Evolutionary conservation across 1,284 basidiomycete genomes (phyloP).

Genomic region (Pseudozyma pruni): DNA sequence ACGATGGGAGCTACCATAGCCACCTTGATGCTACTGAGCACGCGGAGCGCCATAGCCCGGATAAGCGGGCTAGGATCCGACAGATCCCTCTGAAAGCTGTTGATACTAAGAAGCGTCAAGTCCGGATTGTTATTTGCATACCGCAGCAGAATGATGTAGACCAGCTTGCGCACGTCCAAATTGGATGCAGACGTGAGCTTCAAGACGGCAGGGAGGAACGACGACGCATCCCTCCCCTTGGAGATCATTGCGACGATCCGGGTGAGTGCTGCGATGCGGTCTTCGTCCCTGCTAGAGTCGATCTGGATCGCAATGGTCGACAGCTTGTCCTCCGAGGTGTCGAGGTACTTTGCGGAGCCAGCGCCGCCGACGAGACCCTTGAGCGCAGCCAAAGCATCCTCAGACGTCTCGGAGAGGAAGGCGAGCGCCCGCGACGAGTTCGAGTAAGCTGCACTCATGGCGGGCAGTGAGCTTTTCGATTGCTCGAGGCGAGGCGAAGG

Average conservation of each 20-base stretch:
- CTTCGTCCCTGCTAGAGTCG: slow-evolving; percentile 58
- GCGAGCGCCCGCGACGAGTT: slow-evolving; percentile 61
- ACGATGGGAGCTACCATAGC: slow-evolving; percentile 87
- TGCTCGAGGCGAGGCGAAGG: slow-evolving; percentile 2
- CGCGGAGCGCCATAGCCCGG: slow-evolving; percentile 91
- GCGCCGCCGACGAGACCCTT: slow-evolving; percentile 59
- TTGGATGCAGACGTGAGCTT: slow-evolving; percentile 66
- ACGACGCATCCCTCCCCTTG: slow-evolving; percentile 88
- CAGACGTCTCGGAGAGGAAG: slow-evolving; percentile 62
- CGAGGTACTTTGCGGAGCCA: slow-evolving; percentile 58
- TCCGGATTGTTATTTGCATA: slow-evolving; percentile 82
- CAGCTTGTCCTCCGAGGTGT: slow-evolving; percentile 57
- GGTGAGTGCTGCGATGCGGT: slow-evolving; percentile 60
- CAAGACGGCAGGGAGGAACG: slow-evolving; percentile 72
- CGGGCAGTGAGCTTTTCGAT: slow-evolving; percentile 2
- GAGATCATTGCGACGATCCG: slow-evolving; percentile 75
- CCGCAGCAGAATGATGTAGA: slow-evolving; percentile 94
- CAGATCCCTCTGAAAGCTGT: slow-evolving; percentile 97
- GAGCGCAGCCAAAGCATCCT: slow-evolving; percentile 63
- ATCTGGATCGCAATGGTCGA: slow-evolving; percentile 54
- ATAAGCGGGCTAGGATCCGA: slow-evolving; percentile 86
- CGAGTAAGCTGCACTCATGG: slow-evolving; percentile 51
- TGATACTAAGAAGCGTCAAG: slow-evolving; percentile 93
- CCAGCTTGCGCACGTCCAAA: slow-evolving; percentile 93
- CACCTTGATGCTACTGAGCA: slow-evolving; percentile 89